phyloP scores from a whole-genome alignment of 208 protist genomes.

The Phytomonas sp. region DNA sequence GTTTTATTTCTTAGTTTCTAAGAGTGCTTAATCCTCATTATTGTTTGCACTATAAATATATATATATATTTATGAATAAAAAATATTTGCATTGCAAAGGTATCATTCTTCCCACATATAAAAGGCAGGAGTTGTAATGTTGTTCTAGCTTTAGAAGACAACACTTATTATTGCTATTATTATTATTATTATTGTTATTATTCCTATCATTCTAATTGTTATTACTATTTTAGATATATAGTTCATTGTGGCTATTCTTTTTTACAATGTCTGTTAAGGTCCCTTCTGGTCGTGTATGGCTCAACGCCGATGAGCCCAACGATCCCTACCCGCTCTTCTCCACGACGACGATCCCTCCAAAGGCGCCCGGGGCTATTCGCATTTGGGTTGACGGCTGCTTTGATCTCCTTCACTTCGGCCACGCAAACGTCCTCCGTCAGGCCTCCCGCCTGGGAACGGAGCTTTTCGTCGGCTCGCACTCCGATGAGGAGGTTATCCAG shows the following conservation, averaged over 20 bases:
- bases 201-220: background rate
- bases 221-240: no score
- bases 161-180: background rate
- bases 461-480: slow-evolving; percentile 96
- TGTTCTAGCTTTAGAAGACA: background rate
- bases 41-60: no score
- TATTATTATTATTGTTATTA: background rate
- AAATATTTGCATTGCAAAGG: no score
- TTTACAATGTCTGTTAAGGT: slow-evolving; percentile 13
- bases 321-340: slow-evolving; percentile 65
- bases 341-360: slow-evolving; percentile 33
- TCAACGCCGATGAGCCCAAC: slow-evolving; percentile 57
- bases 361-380: slow-evolving; percentile 56
- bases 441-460: slow-evolving; percentile 86
- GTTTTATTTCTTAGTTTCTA: no score
- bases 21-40: no score
- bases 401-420: slow-evolving; percentile 89
- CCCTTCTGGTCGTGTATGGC: slow-evolving; percentile 38
- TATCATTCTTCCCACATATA: no score
- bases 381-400: slow-evolving; percentile 90
- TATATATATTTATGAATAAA: no score
- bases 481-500: slow-evolving; percentile 92
- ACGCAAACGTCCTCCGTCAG: slow-evolving; percentile 84
- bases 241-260: background rate
- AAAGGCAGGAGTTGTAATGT: no score